phyloP scores from a whole-genome alignment of 2,329 filamentous ascomycete genomes.

The Delphinella strobiligena region DNA sequence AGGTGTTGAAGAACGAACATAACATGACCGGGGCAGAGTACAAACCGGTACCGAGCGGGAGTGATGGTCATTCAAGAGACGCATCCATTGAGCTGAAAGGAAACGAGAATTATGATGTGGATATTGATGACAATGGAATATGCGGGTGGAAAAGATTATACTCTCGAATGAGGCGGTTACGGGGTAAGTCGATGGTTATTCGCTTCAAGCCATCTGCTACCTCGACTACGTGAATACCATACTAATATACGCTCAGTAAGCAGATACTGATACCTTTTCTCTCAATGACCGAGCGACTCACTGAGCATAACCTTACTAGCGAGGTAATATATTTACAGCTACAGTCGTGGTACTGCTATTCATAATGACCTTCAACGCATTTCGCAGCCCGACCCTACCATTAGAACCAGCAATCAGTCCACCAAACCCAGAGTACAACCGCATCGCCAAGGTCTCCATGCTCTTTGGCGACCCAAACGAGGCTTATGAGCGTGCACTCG shows the following conservation, averaged over 20 bases:
- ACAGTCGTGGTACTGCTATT: not conserved
- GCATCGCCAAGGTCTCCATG: conserved; percentile 27
- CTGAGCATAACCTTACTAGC: not conserved
- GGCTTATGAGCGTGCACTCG: conserved; percentile 29
- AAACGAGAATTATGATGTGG: not conserved
- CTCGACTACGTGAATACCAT: no score
- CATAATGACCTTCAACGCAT: not conserved
- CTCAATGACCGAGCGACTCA: no score
- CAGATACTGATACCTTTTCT: no score
- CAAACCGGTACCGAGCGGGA: not conserved
- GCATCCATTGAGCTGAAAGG: not conserved
- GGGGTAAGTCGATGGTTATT: not conserved
- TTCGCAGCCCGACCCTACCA: not conserved
- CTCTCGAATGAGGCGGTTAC: not conserved
- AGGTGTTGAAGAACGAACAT: not conserved
- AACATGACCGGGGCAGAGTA: not conserved
- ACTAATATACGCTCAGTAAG: not conserved
- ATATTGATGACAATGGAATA: not conserved
- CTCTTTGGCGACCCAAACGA: conserved; percentile 23
- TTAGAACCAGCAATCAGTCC: not conserved
- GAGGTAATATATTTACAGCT: not conserved
- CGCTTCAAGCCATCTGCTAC: not conserved
- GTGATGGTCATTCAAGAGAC: not conserved
- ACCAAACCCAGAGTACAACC: conserved; percentile 2
- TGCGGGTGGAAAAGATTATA: not conserved